Evolutionary conservation across 2,329 filamentous ascomycete genomes (phyloP), one percentile per base, ranked within the genome.

Genomic region (Drechslerella dactyloides): DNA sequence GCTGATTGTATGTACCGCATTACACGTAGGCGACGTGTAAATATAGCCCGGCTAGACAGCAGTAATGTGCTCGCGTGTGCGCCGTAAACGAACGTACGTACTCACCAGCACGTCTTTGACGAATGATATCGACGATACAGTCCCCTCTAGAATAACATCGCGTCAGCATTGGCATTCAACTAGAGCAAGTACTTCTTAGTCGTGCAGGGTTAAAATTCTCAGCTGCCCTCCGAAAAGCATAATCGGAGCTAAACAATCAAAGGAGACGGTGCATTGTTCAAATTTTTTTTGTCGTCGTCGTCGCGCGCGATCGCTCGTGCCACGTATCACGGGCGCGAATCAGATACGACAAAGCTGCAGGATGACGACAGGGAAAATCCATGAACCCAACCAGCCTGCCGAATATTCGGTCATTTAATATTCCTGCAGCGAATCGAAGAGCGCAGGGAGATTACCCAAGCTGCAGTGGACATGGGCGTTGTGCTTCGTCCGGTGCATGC

Each of bases 21-120:
- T 33, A 33, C 27, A 33, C 27, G 27, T 33, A 33, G 27, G 4
- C 27, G 27, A 33, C 27, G 27, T 33, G 27, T 33, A 33, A 33
- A 33, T 33, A 33, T 33, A 33, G 27, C 27, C 27, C 27, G 27
- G 27, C 27, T 8, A 33, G 27, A 33, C 27, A 8, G 27, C 27
- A 33, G 8, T 33, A 33, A 8, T 33, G 27, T 8, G 27, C 8
- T 33, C 27, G 27, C 27, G 27, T 33, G 15, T 42, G 13, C 37
- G 13, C 33, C 13, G 30, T 54, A 57, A 63, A 51, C n/a, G n/a
- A n/a, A n/a, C n/a, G n/a, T n/a, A 40, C 37, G 74, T 69, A 81
- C 89, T 85, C 86, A 93, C 90, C 82, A 93, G 82, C 75, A 90
- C 86, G 79, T 92, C 88, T 81, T 90, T 90, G 80, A 93, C 90